These are phyloP conservation scores for Aquilaria sinensis DNA, from an alignment of 345 rosid genomes.

Conservation along the genomic window DNA sequence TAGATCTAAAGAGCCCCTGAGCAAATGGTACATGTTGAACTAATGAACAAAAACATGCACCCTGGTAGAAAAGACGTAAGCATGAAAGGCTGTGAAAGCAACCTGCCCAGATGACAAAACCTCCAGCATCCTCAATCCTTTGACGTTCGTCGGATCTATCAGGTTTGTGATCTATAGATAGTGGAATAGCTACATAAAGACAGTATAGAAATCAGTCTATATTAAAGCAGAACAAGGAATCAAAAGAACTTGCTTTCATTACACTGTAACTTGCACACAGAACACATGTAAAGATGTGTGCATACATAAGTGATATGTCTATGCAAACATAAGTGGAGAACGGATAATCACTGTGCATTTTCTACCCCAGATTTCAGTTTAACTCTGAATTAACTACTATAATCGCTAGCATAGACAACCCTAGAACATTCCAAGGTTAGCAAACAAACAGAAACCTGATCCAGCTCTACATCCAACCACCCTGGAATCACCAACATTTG, in stretches of 20 bases:
- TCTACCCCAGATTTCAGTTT: background rate
- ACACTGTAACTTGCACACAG: too few relatives aligned
- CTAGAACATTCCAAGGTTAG: background rate
- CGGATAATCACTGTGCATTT: background rate
- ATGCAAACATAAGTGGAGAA: too few relatives aligned
- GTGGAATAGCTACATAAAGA: constrained; percentile 28
- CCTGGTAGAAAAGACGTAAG: constrained; percentile 1
- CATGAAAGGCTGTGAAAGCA: constrained; percentile 6
- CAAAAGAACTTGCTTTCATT: too few relatives aligned
- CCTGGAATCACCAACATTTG: constrained; percentile 69
- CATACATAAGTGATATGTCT: background rate
- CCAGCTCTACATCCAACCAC: constrained; percentile 48
- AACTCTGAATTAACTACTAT: background rate
- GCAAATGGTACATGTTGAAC: too few relatives aligned
- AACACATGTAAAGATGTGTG: background rate
- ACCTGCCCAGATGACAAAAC: constrained; percentile 53
- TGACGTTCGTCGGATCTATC: constrained; percentile 45
- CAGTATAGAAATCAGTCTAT: background rate
- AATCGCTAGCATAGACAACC: background rate
- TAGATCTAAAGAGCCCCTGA: too few relatives aligned
- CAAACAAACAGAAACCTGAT: constrained; percentile 27
- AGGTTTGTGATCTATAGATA: constrained; percentile 46
- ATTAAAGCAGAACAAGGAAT: background rate
- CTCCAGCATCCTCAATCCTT: constrained; percentile 47
- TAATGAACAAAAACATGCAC: background rate